Conservation (phyloP, 2,329 filamentous ascomycete genomes). For the Lasiodiplodia sp. region DNA sequence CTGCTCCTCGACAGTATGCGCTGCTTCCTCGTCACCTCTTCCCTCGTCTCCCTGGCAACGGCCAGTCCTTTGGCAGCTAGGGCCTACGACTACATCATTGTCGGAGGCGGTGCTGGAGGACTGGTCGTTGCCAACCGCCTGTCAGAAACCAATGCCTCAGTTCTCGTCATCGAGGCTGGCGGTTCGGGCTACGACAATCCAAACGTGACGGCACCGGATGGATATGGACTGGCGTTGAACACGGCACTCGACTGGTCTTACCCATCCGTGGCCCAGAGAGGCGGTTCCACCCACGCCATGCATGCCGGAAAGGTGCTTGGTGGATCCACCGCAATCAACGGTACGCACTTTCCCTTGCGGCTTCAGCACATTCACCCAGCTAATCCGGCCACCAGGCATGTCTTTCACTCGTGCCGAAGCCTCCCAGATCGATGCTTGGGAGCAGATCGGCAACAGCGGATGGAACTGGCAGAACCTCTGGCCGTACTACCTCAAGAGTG, state of each 20-base stretch:
- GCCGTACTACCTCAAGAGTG: constrained; percentile 47
- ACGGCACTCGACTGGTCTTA: constrained; percentile 52
- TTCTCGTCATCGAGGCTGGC: constrained; percentile 42
- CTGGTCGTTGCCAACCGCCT: constrained; percentile 60
- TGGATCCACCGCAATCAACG: constrained; percentile 54
- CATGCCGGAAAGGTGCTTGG: constrained; percentile 52
- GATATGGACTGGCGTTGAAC: constrained; percentile 37
- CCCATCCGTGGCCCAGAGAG: constrained; percentile 46
- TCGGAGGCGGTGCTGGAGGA: constrained; percentile 54
- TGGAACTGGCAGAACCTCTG: constrained; percentile 46
- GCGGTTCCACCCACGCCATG: constrained; percentile 32
- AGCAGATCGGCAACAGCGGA: constrained; percentile 45
- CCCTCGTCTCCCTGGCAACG: neutral
- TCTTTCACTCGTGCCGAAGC: constrained; percentile 45
- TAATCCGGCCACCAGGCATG: constrained; percentile 37
- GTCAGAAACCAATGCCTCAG: constrained; percentile 56
- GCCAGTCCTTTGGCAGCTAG: neutral
- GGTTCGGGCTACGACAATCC: constrained; percentile 40
- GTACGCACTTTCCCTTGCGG: constrained; percentile 24
- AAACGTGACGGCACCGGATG: constrained; percentile 39
- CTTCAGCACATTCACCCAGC: neutral
- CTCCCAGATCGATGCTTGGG: constrained; percentile 50
- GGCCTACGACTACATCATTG: constrained; percentile 43
- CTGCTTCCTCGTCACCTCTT: neutral
- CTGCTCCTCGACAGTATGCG: neutral